A percentile compares a stretch with the other conserved stretches of the same genome.
Conservation (phyloP, 1,139 yeast genomes). For the Pichia sp. region DNA sequence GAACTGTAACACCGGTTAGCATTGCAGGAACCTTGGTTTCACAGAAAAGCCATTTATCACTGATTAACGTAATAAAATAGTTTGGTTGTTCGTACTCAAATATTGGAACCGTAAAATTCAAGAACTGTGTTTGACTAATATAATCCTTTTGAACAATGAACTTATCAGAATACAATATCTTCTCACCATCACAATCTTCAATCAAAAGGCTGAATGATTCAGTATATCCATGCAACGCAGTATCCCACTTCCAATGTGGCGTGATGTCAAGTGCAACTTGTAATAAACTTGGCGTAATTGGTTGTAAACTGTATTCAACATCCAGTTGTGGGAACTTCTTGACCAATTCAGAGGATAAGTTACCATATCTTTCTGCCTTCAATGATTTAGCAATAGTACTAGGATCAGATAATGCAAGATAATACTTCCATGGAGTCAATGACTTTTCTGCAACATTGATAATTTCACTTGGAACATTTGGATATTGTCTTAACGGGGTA, state of each 20-base stretch:
- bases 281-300: constrained; percentile 68
- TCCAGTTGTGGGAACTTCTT: constrained; percentile 70
- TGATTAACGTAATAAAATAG: constrained; percentile 67
- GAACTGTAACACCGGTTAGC: constrained; percentile 54
- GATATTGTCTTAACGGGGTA: constrained; percentile 85
- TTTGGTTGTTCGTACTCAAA: constrained; percentile 69
- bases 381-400: constrained; percentile 83
- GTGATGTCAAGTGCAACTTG: constrained; percentile 62
- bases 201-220: constrained; percentile 70
- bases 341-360: constrained; percentile 57
- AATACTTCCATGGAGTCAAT: constrained; percentile 78
- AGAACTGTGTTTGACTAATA: constrained; percentile 50
- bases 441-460: constrained; percentile 77
- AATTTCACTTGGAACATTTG: constrained; percentile 63
- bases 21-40: constrained; percentile 62
- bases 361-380: constrained; percentile 67
- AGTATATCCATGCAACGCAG: constrained; percentile 54
- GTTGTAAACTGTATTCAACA: constrained; percentile 63
- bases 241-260: constrained; percentile 82
- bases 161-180: constrained; percentile 57
- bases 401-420: constrained; percentile 60
- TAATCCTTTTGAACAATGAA: constrained; percentile 51
- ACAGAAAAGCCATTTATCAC: constrained; percentile 86
- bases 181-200: constrained; percentile 85
- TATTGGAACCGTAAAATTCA: constrained; percentile 67